Conservation (phyloP, 2,329 filamentous ascomycete species). For the Alternaria conjuncta region DNA sequence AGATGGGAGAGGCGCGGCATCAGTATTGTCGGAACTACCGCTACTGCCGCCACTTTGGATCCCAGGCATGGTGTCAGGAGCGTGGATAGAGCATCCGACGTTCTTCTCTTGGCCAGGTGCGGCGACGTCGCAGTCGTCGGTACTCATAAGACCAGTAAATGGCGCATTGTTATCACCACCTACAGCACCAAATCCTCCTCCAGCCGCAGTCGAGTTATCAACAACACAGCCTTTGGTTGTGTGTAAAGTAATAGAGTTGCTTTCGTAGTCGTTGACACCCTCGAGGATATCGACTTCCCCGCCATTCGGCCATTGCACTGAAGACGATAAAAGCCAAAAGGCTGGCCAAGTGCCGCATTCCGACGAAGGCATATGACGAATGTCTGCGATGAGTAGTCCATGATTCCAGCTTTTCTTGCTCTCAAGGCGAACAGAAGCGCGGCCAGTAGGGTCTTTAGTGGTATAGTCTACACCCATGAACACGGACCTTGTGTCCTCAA, state of each 20-base stretch:
- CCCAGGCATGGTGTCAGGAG: not conserved
- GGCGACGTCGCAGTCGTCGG: slow-evolving; percentile 55
- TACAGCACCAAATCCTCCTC: not conserved
- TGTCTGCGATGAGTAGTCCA: slow-evolving; percentile 42
- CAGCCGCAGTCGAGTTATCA: slow-evolving; percentile 17
- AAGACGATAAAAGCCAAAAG: slow-evolving; percentile 39
- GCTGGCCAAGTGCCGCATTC: slow-evolving; percentile 45
- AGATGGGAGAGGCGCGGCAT: slow-evolving; percentile 25
- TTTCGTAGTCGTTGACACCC: slow-evolving; percentile 39
- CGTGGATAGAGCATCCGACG: slow-evolving; percentile 40
- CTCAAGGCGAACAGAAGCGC: slow-evolving; percentile 39
- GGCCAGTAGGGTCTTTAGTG: slow-evolving; percentile 33
- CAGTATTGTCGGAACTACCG: not conserved
- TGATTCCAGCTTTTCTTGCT: slow-evolving; percentile 40
- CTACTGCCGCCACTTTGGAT: not conserved
- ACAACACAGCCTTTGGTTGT: slow-evolving; percentile 35
- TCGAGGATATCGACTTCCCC: slow-evolving; percentile 49
- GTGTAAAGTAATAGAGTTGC: slow-evolving; percentile 43
- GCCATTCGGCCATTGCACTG: slow-evolving; percentile 37
- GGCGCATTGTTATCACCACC: not conserved
- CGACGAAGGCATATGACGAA: slow-evolving; percentile 44
- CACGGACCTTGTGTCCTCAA: slow-evolving; percentile 25
- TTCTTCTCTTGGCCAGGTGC: slow-evolving; percentile 34
- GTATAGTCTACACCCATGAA: slow-evolving; percentile 53
- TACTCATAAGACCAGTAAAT: slow-evolving; percentile 55